Evolutionary conservation across 2,329 filamentous ascomycete species (phyloP).

Genomic region (Sporothrix sp.): DNA sequence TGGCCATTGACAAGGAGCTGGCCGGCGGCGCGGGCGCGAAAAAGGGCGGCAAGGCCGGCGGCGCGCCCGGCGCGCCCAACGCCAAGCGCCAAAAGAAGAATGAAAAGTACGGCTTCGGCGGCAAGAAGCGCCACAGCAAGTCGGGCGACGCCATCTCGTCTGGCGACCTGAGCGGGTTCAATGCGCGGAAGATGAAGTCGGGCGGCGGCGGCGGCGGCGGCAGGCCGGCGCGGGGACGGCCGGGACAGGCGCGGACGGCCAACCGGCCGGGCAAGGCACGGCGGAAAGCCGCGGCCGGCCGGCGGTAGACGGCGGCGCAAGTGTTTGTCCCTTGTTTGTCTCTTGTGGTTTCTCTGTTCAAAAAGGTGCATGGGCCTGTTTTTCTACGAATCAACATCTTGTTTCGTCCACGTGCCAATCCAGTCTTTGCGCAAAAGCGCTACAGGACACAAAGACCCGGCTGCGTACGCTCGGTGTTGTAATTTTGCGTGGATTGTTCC

Average conservation of each 20-base stretch:
- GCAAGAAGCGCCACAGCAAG: slow-evolving; percentile 88
- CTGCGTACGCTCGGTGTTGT: too few species aligned
- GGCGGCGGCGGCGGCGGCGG: slow-evolving; percentile 28
- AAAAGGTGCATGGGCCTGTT: too few species aligned
- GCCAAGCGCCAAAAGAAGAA: slow-evolving; percentile 87
- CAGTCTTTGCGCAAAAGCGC: too few species aligned
- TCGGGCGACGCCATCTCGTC: slow-evolving; percentile 80
- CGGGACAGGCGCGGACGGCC: slow-evolving; percentile 18
- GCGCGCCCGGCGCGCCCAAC: slow-evolving; percentile 37
- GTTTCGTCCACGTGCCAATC: too few species aligned
- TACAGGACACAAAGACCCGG: too few species aligned
- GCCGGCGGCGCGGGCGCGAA: slow-evolving; percentile 22
- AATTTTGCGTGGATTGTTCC: background rate
- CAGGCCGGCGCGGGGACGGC: slow-evolving; percentile 23
- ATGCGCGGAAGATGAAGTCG: slow-evolving; percentile 72
- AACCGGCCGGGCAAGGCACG: slow-evolving; percentile 35
- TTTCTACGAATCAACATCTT: too few species aligned
- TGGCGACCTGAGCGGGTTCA: slow-evolving; percentile 72
- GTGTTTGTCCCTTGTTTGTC: too few species aligned
- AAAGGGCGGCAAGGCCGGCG: slow-evolving; percentile 18
- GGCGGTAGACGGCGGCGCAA: slow-evolving; percentile 19
- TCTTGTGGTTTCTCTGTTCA: too few species aligned
- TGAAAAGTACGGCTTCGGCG: slow-evolving; percentile 87
- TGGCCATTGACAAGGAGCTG: slow-evolving; percentile 65
- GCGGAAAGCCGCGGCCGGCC: slow-evolving; percentile 36